phyloP scores from a whole-genome alignment of 192 early-diverging fungal species.

The Coemansia sp. region DNA sequence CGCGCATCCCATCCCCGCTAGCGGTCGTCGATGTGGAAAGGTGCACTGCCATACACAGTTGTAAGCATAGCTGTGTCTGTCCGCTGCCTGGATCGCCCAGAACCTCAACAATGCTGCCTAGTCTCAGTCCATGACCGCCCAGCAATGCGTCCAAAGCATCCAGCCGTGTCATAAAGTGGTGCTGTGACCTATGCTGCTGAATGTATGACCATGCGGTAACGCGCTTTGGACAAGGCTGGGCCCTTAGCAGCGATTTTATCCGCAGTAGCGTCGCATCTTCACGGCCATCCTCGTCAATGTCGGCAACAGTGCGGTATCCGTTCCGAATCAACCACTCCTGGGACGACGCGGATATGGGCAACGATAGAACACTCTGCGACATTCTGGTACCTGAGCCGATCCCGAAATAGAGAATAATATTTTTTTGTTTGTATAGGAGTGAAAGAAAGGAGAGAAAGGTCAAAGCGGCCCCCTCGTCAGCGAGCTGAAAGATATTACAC shows the following conservation, averaged over 20 bases:
- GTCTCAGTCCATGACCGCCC: slow-evolving; percentile 15
- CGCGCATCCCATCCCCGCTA: slow-evolving; percentile 2
- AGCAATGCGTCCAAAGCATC: slow-evolving; percentile 21
- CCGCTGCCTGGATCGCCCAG: slow-evolving; percentile 19
- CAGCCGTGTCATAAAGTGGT: slow-evolving; percentile 16
- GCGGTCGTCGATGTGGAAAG: neutral
- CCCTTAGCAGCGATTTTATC: slow-evolving; percentile 12
- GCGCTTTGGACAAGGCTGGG: neutral
- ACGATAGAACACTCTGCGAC: slow-evolving; percentile 24
- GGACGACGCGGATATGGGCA: slow-evolving; percentile 11
- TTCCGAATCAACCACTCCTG: slow-evolving; percentile 16
- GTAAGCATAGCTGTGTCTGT: slow-evolving; percentile 24
- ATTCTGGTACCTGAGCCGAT: too few relatives aligned
- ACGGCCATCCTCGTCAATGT: slow-evolving; percentile 16
- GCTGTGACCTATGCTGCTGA: slow-evolving; percentile 11
- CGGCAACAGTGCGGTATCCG: slow-evolving; percentile 23
- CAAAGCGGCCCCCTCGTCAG: too few relatives aligned
- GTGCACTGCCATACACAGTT: slow-evolving; percentile 22
- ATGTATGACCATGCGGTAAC: slow-evolving; percentile 9
- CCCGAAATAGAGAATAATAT: neutral
- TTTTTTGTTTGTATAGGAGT: neutral
- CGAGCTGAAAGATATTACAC: too few relatives aligned
- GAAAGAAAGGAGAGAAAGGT: neutral
- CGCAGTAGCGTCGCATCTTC: slow-evolving; percentile 9
- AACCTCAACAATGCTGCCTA: slow-evolving; percentile 21